Evolutionary conservation across 352 stramenopile species (phyloP), one percentile per base, ranked within the genome.

Genomic region (Phytophthora palmivora): DNA sequence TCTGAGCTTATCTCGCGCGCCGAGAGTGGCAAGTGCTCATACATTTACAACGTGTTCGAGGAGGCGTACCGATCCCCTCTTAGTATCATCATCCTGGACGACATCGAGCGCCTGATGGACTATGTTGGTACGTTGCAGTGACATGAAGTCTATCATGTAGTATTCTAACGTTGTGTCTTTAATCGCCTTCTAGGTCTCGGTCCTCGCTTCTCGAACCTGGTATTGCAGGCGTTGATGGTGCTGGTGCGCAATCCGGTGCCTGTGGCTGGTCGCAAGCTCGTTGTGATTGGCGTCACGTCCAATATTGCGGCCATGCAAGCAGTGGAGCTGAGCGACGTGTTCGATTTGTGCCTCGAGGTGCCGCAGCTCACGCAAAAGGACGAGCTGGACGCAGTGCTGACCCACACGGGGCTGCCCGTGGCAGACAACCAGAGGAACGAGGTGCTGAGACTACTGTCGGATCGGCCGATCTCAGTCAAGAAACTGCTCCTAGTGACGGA

Each of bases 81-180:
- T 10, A 98, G 96, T 18, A 93, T 99, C 58, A 99, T 99, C 76
- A 97, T 99, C 58, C 92, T 99, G 41, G 98, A 99, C 78, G 97
- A 99, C 74, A 97, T 99, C 63, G 98, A 99, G 79, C 93, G 98
- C 15, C 87, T 99, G 36, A 98, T 99, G 73, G 97, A 99, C 71
- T 99, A 94, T 49, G 87, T 94, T 67, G 87, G 84, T 91, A 62
- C 53, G 82, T 78, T 53, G 32, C 14, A 14, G 10, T 52, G 9
- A 14, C 28, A 30, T 14, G 37, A 42, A 24, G 42, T 54, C 45
- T 43, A 22, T 34, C 14, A 28, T 28, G 24, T 6, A 28, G 24
- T 28, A 28, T 44, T 30, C 38, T 66, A 72, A 54, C 42, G 3
- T 8, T 55, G 10, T 39, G 8, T 28, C 16, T 26, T 37, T 67